Percentiles rank a stretch among this genome's conserved stretches.
These are phyloP conservation scores for Fusarium heterosporum DNA, from an alignment of 2,329 filamentous ascomycete species.

Conservation along the genomic window DNA sequence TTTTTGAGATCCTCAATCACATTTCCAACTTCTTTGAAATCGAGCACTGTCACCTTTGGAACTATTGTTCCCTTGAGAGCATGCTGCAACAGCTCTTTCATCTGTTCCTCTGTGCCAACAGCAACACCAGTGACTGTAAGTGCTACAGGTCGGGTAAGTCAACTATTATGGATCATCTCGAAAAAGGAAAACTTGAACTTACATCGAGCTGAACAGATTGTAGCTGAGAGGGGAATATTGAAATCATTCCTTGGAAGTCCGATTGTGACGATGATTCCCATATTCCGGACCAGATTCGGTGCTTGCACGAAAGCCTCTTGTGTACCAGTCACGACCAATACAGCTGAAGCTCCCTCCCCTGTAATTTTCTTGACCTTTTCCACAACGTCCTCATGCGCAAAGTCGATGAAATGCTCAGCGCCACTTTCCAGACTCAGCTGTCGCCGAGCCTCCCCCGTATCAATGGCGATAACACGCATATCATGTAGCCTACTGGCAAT, in stretches of 20 bases:
- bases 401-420: slow-evolving; percentile 49
- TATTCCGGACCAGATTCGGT: slow-evolving; percentile 42
- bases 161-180: accelerated
- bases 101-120: slow-evolving; percentile 37
- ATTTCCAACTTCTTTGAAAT: slow-evolving; percentile 12
- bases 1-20: slow-evolving; percentile 21
- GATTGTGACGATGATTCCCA: slow-evolving; percentile 44
- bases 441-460: slow-evolving; percentile 42
- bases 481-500: slow-evolving; percentile 42
- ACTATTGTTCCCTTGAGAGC: slow-evolving; percentile 2
- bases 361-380: slow-evolving; percentile 43
- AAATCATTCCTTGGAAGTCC: slow-evolving; percentile 48
- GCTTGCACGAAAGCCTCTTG: slow-evolving; percentile 44
- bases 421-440: slow-evolving; percentile 40
- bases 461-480: slow-evolving; percentile 47
- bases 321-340: slow-evolving; percentile 45
- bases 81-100: slow-evolving; percentile 28
- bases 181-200: accelerated
- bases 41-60: slow-evolving; percentile 10
- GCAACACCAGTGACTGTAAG: slow-evolving; percentile 36
- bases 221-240: slow-evolving; percentile 42
- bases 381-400: slow-evolving; percentile 35
- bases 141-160: background rate
- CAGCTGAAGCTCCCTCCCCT: slow-evolving; percentile 45
- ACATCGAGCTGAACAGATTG: slow-evolving; percentile 43